Evolutionary conservation across 345 rosid genomes (phyloP), one percentile per base, ranked within the genome.

Genomic region (Hibiscus syriacus): DNA sequence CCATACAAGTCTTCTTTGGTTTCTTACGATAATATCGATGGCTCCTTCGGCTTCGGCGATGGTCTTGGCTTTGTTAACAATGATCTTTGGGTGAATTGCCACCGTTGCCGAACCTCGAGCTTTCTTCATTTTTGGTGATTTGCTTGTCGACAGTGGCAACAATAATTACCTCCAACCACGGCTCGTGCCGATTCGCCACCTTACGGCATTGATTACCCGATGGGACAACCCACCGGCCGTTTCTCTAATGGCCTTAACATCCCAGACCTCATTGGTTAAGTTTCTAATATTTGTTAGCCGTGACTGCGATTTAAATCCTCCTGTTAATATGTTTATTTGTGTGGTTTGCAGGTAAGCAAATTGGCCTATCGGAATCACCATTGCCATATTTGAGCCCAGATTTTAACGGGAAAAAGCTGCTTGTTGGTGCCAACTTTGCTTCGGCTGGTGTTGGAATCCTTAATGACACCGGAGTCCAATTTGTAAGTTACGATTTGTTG

Each of bases 361-460:
- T 92, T 48, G 89, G 90, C 1, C 60, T 67, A 19, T 71, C 90
- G 0, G 77, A 80, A 76, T 29, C 94, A 16, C 76, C 85, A 16
- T 54, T 87, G 81, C 95, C 98, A 10, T 85, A 86, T 71, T 77
- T 92, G 78, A 89, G 84, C 74, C 96, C 96, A 2, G 80, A 76
- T 22, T 80, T 90, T n/a, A n/a, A n/a, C n/a, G n/a, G n/a, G n/a
- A n/a, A n/a, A n/a, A n/a, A n/a, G n/a, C n/a, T n/a, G n/a, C 80
- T 92, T 6, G 32, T 77, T n/a, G 98, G 98, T 32, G 95, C 98
- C 30, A 92, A 90, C 76, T 92, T 90, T 68, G 98, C 98, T n/a
- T 90, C 98, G 9, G 98, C 96, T 5, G 92, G 98, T 13, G 83
- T 89, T 4, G 72, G 72, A 22, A 76, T 86, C 63, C 85, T 86